Evolutionary conservation across 2,329 filamentous ascomycete species (phyloP), one percentile per base, ranked within the genome.

Genomic region (Rugonectria rugulosa): DNA sequence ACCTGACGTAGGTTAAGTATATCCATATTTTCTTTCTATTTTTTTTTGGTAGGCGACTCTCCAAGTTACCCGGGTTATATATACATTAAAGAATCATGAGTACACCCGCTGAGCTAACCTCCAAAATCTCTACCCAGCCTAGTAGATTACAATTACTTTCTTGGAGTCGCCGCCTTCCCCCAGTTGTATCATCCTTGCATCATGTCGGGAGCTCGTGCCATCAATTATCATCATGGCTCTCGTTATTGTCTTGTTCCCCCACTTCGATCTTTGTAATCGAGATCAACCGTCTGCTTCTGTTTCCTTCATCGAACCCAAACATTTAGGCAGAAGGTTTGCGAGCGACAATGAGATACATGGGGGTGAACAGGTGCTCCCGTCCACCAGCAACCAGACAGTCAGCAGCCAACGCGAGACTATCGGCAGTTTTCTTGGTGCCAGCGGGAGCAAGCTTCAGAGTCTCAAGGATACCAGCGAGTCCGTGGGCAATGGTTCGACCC

Each of bases 331-430:
- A 63, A 46, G 94, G 92, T 83, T 97, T 97, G 77, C 91, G 87
- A 58, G 87, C 94, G 56, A 97, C 86, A 91, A 97, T 97, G 71
- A 98, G 81, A 79, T 97, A 97, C 94, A 98, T 98, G 53, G 94
- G 94, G 2, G 94, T 98, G 78, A 98, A 98, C n/a, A 98, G 84
- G 75, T 96, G 90, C 79, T 93, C 83, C 73, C 87, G 85, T 29
- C 88, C 94, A 75, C 94, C 94, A 42, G 90, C 91, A 19, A 97
- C 93, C 46, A 98, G 80, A 68, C 86, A 90, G 75, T 97, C 93
- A 10, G 86, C 92, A 26, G 91, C 93, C 55, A 87, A 70, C 6
- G 90, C 92, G 68, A 98, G 78, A 69, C 90, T 92, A 76, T 97
- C 90, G 10, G 92, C 93, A n/a, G 92, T 97, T 86, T 96, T 97